phyloP scores from a whole-genome alignment of 1,284 basidiomycete genomes.

The Ceratobasidium sp. region DNA sequence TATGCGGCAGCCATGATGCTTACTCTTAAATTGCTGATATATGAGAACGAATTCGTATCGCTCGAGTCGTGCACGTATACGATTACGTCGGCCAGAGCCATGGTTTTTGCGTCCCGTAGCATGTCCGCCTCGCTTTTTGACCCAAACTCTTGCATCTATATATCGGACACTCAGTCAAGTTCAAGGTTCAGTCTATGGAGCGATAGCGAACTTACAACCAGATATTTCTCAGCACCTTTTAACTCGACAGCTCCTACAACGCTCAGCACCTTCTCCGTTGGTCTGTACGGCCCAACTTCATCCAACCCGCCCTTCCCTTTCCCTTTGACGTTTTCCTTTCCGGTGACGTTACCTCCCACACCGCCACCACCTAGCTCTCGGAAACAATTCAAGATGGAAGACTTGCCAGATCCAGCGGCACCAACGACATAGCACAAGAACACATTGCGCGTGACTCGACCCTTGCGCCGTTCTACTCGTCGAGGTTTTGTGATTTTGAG shows the following conservation, averaged over 20 bases:
- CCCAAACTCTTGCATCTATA: slow-evolving; percentile 95
- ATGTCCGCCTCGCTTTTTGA: slow-evolving; percentile 93
- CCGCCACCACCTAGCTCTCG: slow-evolving; percentile 28
- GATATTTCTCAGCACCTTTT: slow-evolving; percentile 92
- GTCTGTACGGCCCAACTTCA: slow-evolving; percentile 71
- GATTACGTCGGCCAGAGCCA: slow-evolving; percentile 91
- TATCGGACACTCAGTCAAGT: neutral
- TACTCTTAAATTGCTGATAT: slow-evolving; percentile 94
- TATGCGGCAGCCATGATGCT: slow-evolving; percentile 49
- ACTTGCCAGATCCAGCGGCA: slow-evolving; percentile 95
- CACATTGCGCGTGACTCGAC: slow-evolving; percentile 85
- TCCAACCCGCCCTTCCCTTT: slow-evolving; percentile 41
- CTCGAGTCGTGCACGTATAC: slow-evolving; percentile 97
- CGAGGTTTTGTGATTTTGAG: slow-evolving; percentile 81
- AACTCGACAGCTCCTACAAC: slow-evolving; percentile 97
- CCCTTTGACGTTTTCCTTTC: slow-evolving; percentile 72
- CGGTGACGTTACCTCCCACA: slow-evolving; percentile 63
- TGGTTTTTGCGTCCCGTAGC: slow-evolving; percentile 86
- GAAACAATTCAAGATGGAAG: slow-evolving; percentile 68
- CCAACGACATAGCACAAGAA: slow-evolving; percentile 94
- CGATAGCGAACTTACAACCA: slow-evolving; percentile 70
- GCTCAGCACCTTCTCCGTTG: slow-evolving; percentile 86
- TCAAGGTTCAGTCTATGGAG: neutral
- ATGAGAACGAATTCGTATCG: slow-evolving; percentile 98
- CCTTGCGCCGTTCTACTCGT: slow-evolving; percentile 85